Evolutionary conservation across 257 asterid species (phyloP), one percentile per base, ranked within the genome.

Genomic region (Solanum etuberosum): DNA sequence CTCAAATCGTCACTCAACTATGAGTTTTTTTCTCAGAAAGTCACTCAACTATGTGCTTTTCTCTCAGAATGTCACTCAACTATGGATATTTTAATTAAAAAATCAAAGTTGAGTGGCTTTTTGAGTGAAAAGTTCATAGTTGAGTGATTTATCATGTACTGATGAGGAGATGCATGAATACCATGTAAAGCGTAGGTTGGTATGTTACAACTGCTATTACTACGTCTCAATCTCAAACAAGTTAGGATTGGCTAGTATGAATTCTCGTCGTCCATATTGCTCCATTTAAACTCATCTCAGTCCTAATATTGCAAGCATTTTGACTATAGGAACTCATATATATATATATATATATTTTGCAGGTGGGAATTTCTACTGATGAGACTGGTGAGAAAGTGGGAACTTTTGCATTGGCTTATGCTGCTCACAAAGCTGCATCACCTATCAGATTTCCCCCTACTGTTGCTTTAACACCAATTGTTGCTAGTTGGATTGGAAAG

Each of bases 401-500:
- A 87, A 96, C 99, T 46, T 93, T 96, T 86, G 99, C 99, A 15
- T 90, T 96, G 91, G 98, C 99, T 10, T 97, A 97, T 84, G 99
- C 99, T 7, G 99, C 98, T 13, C 99, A 96, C 89, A 97, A 97
- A 91, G 99, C 99, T 43, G 99, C 99, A 48, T 97, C 99, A 21
- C 99, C 99, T 3, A 97, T 96, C 70, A 93, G 98, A 82, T 97
- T 97, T 77, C 99, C 99, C 3, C 99, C 99, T 5, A 96, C 98
- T 12, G 99, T 96, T 34, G 99, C 99, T 74, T 97, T 97, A 82
- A 96, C 99, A 5, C 99, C 98, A 21, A 85, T 94, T 42, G 99
- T 97, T 89, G 98, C 98, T 84, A 46, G 91, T 91, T 97, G 99
- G 99, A 96, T 96, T 68, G 97, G 99, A 27, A 96, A 92, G 94